Conservation (phyloP, 163 green algal species). For the Smithsoniella earleae region DNA sequence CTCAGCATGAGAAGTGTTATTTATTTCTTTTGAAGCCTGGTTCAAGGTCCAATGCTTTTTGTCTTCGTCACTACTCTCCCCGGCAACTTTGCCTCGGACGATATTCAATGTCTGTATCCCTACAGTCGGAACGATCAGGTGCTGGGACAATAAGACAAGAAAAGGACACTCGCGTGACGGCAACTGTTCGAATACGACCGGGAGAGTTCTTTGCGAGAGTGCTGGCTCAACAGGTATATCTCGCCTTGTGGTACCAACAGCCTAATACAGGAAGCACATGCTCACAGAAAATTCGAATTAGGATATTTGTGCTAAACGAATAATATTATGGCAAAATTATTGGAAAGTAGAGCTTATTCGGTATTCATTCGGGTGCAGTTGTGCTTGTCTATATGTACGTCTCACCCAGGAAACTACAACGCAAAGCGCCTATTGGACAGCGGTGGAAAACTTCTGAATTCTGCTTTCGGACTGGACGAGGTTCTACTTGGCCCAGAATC, state of each 20-base stretch:
- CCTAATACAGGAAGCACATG: neutral
- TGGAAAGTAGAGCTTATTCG: too few relatives aligned
- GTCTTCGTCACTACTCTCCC: too few relatives aligned
- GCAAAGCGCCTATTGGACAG: constrained; percentile 19
- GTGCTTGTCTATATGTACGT: neutral
- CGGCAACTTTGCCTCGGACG: too few relatives aligned
- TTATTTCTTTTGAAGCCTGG: too few relatives aligned
- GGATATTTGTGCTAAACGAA: neutral
- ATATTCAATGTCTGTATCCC: too few relatives aligned
- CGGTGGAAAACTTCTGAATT: neutral
- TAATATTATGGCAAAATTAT: neutral
- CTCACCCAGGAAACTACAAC: constrained; percentile 22
- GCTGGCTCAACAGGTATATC: constrained; percentile 5
- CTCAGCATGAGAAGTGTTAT: too few relatives aligned
- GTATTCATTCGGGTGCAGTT: constrained; percentile 19
- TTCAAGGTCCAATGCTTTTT: too few relatives aligned
- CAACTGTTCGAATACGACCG: constrained; percentile 1
- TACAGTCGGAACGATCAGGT: too few relatives aligned
- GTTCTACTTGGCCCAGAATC: neutral
- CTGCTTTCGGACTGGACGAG: constrained; percentile 4
- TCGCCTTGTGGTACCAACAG: neutral
- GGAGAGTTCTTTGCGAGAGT: constrained; percentile 13
- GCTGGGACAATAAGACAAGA: too few relatives aligned
- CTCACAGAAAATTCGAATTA: neutral
- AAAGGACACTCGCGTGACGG: neutral